Conservation (phyloP, 805 yeast species). For the Candida sithepensis region DNA sequence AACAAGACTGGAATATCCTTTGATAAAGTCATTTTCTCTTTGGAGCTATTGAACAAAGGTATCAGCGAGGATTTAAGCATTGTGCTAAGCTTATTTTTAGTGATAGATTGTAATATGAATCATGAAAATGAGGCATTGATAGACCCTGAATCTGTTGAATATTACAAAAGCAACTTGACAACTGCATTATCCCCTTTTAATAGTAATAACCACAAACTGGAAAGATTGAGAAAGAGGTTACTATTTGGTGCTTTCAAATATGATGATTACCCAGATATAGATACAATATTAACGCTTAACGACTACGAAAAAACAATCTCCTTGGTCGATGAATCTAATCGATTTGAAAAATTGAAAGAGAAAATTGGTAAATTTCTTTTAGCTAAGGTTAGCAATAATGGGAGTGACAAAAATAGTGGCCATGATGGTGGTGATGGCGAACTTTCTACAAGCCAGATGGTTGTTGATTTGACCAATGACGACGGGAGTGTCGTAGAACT, state of each 20-base stretch:
- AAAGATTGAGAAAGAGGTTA: conserved; percentile 12
- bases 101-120: conserved; percentile 9
- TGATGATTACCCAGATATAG: conserved; percentile 5
- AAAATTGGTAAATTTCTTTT: not conserved
- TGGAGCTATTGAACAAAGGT: conserved; percentile 3
- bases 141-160: not conserved
- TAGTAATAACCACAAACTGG: conserved; percentile 5
- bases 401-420: not conserved
- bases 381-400: not conserved
- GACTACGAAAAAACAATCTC: conserved; percentile 8
- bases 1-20: conserved; percentile 16
- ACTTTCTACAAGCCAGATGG: conserved; percentile 1
- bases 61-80: conserved; percentile 19
- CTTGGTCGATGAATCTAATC: conserved; percentile 9
- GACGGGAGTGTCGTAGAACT: not conserved
- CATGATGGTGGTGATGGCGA: too few species aligned
- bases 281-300: conserved; percentile 8
- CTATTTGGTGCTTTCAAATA: conserved; percentile 5
- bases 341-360: conserved; percentile 4
- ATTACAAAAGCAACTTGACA: not conserved
- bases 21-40: conserved; percentile 8
- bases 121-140: not conserved
- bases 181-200: conserved; percentile 5
- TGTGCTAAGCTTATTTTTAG: conserved; percentile 17
- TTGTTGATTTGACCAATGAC: conserved; percentile 11